Base-by-base conservation (phyloP, 2,329 filamentous ascomycete species). In the Lachnellula arida region DNA sequence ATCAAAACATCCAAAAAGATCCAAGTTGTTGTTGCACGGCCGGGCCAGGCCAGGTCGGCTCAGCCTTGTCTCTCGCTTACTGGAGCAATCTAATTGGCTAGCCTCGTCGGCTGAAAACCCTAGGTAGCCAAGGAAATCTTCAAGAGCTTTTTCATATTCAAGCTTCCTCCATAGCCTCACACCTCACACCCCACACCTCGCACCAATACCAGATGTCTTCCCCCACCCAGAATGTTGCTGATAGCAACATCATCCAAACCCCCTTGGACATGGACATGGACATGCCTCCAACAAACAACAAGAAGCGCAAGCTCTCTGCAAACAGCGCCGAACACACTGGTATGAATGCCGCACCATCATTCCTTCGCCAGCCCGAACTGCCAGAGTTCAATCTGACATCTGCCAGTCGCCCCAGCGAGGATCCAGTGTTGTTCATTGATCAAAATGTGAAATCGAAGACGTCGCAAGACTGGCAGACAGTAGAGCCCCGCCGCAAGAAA, bases 401-500 rank as follows among this genome's bases (percentile, higher is more conserved):
- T 44, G 22, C 42, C n/a, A 44, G 42, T 22, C 17, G 42, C 42
- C 42, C 42, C 22, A 44, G 19, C 42, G 17, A 44, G n/a, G 19
- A 15, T 17, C 12, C 42, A 12, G 17, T 19, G 46, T 52, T 54
- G 15, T 49, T 22, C 9, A 53, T 56, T 22, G 42, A 58, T 15
- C 58, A 54, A 17, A 25, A 9, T 44, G 56, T 60, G 17, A 52
- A 23, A 15, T 23, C 49, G 5, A 47, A 39, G 14, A 53, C 47
- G 3, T 52, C 54, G 2, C 53, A 60, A 52, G 78, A 75, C 46
- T 85, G 82, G 82, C 75, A 82, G 65, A 78, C 76, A 17, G 78
- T 84, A 39, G 58, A 66, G 22, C 77, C 77, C 22, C 73, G 78
- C 17, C 73, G 71, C 39, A 85, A 85, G 72, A 85, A 83, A 67